Percentiles rank a stretch among this genome's conserved stretches.
These are phyloP conservation scores for Populus trichocarpa DNA, from an alignment of 441 rosid genomes.

Conservation along the genomic window DNA sequence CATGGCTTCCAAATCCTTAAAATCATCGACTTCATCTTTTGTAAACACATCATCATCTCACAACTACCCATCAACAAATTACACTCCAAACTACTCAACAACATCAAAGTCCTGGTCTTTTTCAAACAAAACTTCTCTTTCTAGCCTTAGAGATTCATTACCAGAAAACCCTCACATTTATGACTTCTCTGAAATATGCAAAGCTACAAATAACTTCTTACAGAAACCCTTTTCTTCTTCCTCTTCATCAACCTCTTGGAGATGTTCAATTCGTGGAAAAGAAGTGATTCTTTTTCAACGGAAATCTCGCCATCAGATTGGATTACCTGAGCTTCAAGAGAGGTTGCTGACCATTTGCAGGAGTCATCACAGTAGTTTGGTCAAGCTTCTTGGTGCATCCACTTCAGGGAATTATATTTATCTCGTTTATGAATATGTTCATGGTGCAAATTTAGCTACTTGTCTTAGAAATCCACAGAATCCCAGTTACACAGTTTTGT, in stretches of 20 bases:
- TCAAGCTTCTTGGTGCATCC: slow-evolving; percentile 67
- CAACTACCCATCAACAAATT: background rate
- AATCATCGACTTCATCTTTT: background rate
- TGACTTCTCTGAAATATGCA: slow-evolving; percentile 58
- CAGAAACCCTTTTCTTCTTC: slow-evolving; percentile 53
- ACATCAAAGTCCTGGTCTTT: slow-evolving; percentile 3
- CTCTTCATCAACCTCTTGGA: slow-evolving; percentile 68
- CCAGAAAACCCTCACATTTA: slow-evolving; percentile 39
- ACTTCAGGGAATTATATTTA: slow-evolving; percentile 58
- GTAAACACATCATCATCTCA: slow-evolving; percentile 17
- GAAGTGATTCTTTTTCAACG: slow-evolving; percentile 62
- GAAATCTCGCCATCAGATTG: slow-evolving; percentile 47
- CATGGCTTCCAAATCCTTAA: background rate
- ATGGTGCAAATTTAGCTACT: slow-evolving; percentile 58
- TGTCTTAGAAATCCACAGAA: slow-evolving; percentile 59
- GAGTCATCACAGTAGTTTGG: slow-evolving; percentile 69
- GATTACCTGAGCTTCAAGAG: slow-evolving; percentile 39
- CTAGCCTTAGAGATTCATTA: background rate
- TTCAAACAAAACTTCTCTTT: slow-evolving; percentile 18
- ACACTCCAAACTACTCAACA: slow-evolving; percentile 3
- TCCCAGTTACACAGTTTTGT: slow-evolving; percentile 61
- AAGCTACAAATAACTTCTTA: slow-evolving; percentile 78
- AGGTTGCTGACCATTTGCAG: slow-evolving; percentile 53
- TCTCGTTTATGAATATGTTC: slow-evolving; percentile 56
- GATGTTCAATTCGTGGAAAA: slow-evolving; percentile 57